Conservation (phyloP, 2,329 filamentous ascomycete species). For the Aspergillus aculeatinus region DNA sequence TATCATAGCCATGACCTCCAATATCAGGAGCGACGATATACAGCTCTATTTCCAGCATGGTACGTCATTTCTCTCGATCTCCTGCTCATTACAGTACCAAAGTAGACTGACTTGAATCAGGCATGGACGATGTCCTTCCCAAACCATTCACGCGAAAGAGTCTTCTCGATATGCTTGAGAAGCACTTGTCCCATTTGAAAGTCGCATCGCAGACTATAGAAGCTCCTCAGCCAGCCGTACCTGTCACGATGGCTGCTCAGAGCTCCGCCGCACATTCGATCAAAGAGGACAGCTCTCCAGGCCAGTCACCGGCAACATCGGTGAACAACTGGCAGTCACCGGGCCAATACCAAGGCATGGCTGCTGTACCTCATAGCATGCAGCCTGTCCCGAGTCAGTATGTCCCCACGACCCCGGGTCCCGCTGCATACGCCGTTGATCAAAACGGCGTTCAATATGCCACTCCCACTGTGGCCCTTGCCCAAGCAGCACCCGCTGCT, state of each 20-base stretch:
- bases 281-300: constrained; percentile 64
- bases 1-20: constrained; percentile 98
- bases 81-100: not conserved
- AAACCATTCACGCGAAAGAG: constrained; percentile 94
- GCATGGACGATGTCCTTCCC: constrained; percentile 95
- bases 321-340: constrained; percentile 65
- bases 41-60: constrained; percentile 96
- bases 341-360: constrained; percentile 57
- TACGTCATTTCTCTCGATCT: constrained; percentile 47
- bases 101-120: constrained; percentile 49
- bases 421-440: constrained; percentile 39
- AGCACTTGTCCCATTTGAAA: constrained; percentile 80
- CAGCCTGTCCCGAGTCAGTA: constrained; percentile 45
- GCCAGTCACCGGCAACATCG: constrained; percentile 59
- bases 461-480: constrained; percentile 36
- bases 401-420: constrained; percentile 40
- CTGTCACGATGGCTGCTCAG: constrained; percentile 49
- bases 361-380: constrained; percentile 53
- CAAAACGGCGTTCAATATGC: constrained; percentile 43
- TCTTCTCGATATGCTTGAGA: constrained; percentile 81
- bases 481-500: constrained; percentile 27
- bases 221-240: constrained; percentile 41
- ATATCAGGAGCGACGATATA: constrained; percentile 94
- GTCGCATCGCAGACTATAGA: constrained; percentile 62
- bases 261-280: constrained; percentile 55